These are phyloP conservation scores for Nakaseomyces bracarensis DNA, from an alignment of 1,139 yeast species.

Conservation along the genomic window DNA sequence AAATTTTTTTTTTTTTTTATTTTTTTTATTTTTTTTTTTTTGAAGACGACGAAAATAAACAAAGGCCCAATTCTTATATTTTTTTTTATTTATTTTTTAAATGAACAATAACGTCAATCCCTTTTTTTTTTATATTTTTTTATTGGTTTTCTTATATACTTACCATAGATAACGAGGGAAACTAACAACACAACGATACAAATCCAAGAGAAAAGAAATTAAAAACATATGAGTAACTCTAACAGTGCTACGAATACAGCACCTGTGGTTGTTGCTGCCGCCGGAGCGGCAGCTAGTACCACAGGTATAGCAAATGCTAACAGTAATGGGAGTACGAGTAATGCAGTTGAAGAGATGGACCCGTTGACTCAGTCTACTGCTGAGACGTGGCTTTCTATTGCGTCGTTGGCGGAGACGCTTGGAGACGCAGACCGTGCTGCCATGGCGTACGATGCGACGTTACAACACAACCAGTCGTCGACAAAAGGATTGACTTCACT, in stretches of 20 bases:
- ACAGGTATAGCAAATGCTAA: background rate
- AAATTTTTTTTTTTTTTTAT: no score
- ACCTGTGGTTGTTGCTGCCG: background rate
- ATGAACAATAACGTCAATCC: no score
- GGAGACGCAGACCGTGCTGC: slow-evolving; percentile 88
- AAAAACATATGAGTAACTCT: no score
- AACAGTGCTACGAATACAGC: no score
- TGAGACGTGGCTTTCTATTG: slow-evolving; percentile 89
- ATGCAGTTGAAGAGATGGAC: slow-evolving; percentile 18
- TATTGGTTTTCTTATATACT: no score
- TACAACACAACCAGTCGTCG: slow-evolving; percentile 78
- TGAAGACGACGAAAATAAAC: no score
- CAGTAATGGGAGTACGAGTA: background rate
- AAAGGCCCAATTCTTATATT: no score
- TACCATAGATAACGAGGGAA: no score
- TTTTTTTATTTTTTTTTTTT: no score
- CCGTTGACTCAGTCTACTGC: slow-evolving; percentile 61
- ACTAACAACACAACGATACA: background rate
- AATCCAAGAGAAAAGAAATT: background rate
- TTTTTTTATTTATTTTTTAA: no score
- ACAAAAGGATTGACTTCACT: slow-evolving; percentile 77
- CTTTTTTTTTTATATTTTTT: no score
- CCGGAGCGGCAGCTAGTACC: background rate
- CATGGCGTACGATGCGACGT: slow-evolving; percentile 81
- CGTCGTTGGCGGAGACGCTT: slow-evolving; percentile 80